Evolutionary conservation across 139 green algal genomes (phyloP), one percentile per base, ranked within the genome.

Genomic region (Micractinium sp.): DNA sequence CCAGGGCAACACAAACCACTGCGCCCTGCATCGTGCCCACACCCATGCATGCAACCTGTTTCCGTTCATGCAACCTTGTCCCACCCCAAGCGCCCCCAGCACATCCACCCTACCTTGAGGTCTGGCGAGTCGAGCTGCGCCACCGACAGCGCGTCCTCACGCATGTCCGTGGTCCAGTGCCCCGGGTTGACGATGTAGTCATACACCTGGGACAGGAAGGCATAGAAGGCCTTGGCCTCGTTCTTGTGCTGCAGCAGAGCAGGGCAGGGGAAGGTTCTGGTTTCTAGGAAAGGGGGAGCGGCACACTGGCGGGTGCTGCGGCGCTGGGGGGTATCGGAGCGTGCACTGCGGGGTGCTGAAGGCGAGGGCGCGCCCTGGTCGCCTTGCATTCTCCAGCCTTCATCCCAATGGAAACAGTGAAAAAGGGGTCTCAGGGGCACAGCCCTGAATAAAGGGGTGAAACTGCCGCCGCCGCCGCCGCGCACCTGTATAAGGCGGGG

Each of bases 151-250:
- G 97, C 97, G 38, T 98, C 97, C 69, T 95, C 91, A 2, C 97
- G 91, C 97, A 99, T 99, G 87, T 99, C 97, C 74, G 95, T 94
- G 0, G 96, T 99, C 97, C 97, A 99, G 91, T 99, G 97, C 0
- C 96, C 96, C 78, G 93, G 93, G 73, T 88, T 88, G 29, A 88
- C 85, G 14, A 82, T 56, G 85, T 81, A 88, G 83, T 87, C 83
- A 38, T 87, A 87, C 29, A 87, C 83, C 25, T 85, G 63, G 82
- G 90, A 95, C 12, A 98, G 92, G 88, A 96, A 98, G 25, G 94
- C 89, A 91, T 98, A 98, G 91, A 98, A 98, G 41, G 9, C 90
- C 85, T 99, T 99, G 90, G 96, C 97, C 88, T 99, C 97, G 39
- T 97, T 91, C 82, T 99, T 99, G 91, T 99, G 97, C 91, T 99